A percentile compares a stretch with the other conserved stretches of the same genome.
Conservation (phyloP, 148 eudicot species). For the Vaccinium myrtillus region DNA sequence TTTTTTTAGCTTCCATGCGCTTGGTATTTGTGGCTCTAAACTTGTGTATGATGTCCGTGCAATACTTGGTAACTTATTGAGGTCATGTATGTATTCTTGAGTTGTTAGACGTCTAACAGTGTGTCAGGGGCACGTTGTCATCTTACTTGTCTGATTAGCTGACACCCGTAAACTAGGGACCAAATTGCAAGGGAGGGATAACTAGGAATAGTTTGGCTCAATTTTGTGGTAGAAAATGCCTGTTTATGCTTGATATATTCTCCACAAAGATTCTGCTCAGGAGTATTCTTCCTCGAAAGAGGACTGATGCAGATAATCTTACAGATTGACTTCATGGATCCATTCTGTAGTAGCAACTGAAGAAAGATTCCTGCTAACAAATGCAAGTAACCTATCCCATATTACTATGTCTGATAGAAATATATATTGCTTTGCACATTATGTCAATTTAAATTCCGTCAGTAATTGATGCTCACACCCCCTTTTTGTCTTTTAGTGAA, state of each 20-base stretch:
- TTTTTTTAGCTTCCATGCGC: not conserved
- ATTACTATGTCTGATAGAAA: not conserved
- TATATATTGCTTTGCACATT: not conserved
- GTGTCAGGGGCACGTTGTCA: too few species aligned
- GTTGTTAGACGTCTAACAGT: not conserved
- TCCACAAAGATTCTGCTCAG: not conserved
- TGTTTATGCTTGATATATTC: not conserved
- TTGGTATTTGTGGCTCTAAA: not conserved
- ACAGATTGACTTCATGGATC: not conserved
- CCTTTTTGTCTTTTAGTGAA: too few species aligned
- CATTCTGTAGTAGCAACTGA: not conserved
- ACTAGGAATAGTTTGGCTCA: not conserved
- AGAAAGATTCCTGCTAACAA: not conserved
- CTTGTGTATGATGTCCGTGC: not conserved
- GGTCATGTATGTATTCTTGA: not conserved
- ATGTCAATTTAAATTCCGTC: not conserved
- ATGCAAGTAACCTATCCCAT: not conserved
- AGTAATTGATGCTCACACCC: too few species aligned
- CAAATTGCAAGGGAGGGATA: not conserved
- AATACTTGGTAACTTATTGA: not conserved
- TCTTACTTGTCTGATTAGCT: not conserved
- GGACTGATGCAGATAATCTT: not conserved
- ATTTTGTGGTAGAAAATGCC: not conserved
- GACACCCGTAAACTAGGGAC: too few species aligned
- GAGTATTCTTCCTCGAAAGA: not conserved